These are phyloP conservation scores for Pichia cabralensis DNA, from an alignment of 805 yeast genomes.

Conservation along the genomic window DNA sequence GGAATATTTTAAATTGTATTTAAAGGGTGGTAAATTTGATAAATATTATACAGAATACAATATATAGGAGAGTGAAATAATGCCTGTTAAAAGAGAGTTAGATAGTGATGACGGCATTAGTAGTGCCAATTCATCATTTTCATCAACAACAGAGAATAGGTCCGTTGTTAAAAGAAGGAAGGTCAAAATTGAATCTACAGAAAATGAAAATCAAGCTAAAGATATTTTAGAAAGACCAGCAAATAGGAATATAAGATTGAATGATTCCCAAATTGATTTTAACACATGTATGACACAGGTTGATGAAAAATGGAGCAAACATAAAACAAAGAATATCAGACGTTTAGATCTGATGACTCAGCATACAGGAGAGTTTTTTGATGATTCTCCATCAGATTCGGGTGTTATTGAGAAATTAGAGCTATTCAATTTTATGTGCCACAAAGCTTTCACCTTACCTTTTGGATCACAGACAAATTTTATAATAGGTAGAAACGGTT, in stretches of 20 bases:
- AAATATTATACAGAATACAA: too few species aligned
- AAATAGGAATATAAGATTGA: background rate
- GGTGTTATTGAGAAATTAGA: constrained; percentile 61
- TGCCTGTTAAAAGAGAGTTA: too few species aligned
- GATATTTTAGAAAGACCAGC: too few species aligned
- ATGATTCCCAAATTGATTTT: constrained; percentile 16
- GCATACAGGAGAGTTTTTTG: constrained; percentile 10
- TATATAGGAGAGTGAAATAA: too few species aligned
- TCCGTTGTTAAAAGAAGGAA: too few species aligned
- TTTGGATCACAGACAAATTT: constrained; percentile 78
- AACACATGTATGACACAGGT: constrained; percentile 22
- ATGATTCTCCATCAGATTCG: constrained; percentile 32
- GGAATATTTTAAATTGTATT: too few species aligned
- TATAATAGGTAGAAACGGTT: constrained; percentile 83
- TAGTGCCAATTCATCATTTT: too few species aligned
- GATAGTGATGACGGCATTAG: too few species aligned
- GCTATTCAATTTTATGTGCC: constrained; percentile 82
- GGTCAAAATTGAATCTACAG: too few species aligned
- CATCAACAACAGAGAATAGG: too few species aligned
- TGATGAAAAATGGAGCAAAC: constrained; percentile 14
- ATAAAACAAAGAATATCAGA: constrained; percentile 8
- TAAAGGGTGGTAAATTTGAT: too few species aligned
- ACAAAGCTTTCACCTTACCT: constrained; percentile 62
- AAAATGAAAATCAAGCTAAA: too few species aligned
- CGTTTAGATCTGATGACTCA: constrained; percentile 16